Evolutionary conservation across 2,329 filamentous ascomycete genomes (phyloP), one percentile per base, ranked within the genome.

Genomic region (Gyromitra esculenta): DNA sequence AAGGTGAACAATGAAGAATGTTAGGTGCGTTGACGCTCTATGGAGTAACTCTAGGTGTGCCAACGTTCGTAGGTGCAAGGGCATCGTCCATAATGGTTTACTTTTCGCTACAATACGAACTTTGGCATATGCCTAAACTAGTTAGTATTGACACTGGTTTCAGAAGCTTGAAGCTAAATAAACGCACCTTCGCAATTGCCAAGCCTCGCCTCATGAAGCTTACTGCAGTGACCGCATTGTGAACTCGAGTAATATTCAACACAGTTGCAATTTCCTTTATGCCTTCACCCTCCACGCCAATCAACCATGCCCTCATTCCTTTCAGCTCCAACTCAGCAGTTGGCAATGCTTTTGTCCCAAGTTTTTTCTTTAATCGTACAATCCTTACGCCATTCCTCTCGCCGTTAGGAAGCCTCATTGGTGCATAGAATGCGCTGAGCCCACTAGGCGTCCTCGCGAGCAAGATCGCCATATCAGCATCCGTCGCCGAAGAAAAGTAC

Each of bases 301-400:
- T 83, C 5, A 93, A 85, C 85, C 90, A 90, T 2, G 85, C 90
- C 1, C 90, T 87, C 85, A 89, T 88, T n/a, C 85, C 86, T 15
- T 86, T 84, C 1, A 92, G 85, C 76, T 91, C 90, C 0, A 94
- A 86, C 82, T 94, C 91, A 0, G 91, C 91, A 0, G 91, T 93
- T 0, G 91, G 91, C 0, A 94, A 84, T 0, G 89, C 86, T 60
- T 88, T 88, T 0, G 91, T 93, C 35, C 91, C 91, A 1, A 92
- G 86, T 81, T 93, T 94, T 82, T 88, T 88, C 83, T 94, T 93
- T 15, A 94, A 84, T 0, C 91, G 86, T 73, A 90, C 88, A 78
- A 93, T 91, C 7, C 85, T 85, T 7, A 93, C 85, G 1, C 91
- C 91, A 80, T 93, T 93, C 9, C 90, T 85, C 67, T 88, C 86